Percentiles rank a stretch among this genome's conserved stretches.
phyloP scores from a whole-genome alignment of 2,329 filamentous ascomycete species.

The Aspergillus texensis region DNA sequence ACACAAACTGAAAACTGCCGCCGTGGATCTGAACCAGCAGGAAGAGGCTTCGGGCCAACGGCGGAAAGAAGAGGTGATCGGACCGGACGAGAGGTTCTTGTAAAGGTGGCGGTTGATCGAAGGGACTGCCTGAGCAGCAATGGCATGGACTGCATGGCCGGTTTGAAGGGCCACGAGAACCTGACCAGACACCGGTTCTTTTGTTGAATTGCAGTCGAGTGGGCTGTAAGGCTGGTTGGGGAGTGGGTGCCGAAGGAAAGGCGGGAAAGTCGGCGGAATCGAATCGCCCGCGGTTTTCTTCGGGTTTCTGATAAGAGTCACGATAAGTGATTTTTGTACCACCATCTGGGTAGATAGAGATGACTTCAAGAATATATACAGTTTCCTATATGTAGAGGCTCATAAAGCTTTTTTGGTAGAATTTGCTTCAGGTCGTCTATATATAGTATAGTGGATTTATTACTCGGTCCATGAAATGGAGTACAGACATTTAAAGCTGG shows the following conservation, averaged over 20 bases:
- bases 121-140: conserved; percentile 43
- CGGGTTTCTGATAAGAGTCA: conserved; percentile 9
- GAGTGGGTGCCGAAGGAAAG: conserved; percentile 8
- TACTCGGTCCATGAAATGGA: not conserved
- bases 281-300: conserved; percentile 8
- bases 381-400: not conserved
- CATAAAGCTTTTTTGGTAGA: too few relatives aligned
- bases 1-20: conserved; percentile 44
- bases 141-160: conserved; percentile 46
- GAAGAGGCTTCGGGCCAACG: conserved; percentile 24
- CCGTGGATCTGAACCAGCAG: conserved; percentile 23
- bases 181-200: conserved; percentile 24
- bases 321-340: not conserved
- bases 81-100: conserved; percentile 25
- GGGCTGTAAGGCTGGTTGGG: conserved; percentile 1
- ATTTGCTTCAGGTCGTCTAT: not conserved
- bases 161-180: conserved; percentile 23
- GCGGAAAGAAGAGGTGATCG: conserved; percentile 27
- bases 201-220: conserved; percentile 11
- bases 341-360: not conserved
- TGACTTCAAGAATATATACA: not conserved
- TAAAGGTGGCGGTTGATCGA: conserved; percentile 29
- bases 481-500: not conserved
- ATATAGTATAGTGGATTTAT: not conserved
- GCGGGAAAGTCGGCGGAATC: conserved; percentile 15